These are phyloP conservation scores for Wickerhamiella azymoides DNA, from an alignment of 805 yeast species.

Conservation along the genomic window DNA sequence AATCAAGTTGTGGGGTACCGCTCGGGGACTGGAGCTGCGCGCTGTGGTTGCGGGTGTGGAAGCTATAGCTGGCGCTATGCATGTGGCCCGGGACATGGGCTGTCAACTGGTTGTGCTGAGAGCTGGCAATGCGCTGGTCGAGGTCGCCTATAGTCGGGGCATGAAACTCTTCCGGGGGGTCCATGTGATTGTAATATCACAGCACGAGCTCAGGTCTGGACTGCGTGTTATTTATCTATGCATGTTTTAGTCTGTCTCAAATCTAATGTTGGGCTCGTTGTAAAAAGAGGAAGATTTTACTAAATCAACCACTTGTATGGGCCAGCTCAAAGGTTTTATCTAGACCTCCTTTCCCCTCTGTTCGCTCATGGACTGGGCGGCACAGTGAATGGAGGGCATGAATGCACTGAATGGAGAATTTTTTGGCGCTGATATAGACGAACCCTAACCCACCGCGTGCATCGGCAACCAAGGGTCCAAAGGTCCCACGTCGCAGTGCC, in stretches of 20 bases:
- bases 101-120: background rate
- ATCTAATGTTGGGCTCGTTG: background rate
- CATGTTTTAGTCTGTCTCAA: background rate
- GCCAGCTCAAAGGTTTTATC: slow-evolving; percentile 1
- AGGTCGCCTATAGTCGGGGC: background rate
- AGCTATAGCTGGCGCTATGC: slow-evolving; percentile 2
- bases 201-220: no score
- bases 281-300: background rate
- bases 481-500: background rate
- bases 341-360: slow-evolving; percentile 9
- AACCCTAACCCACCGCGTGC: slow-evolving; percentile 5
- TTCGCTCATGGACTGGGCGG: slow-evolving; percentile 3
- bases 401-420: background rate
- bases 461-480: no score
- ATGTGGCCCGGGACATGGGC: slow-evolving; percentile 2
- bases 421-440: background rate
- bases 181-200: background rate
- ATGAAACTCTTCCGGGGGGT: background rate
- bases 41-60: slow-evolving; percentile 4
- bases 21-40: slow-evolving; percentile 1
- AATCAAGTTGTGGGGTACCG: background rate
- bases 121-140: background rate
- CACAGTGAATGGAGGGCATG: slow-evolving; percentile 9
- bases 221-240: background rate
- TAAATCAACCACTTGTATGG: background rate